Base-by-base conservation (phyloP, 192 early-diverging fungal species). In the Pecoramyces ruminantium region DNA sequence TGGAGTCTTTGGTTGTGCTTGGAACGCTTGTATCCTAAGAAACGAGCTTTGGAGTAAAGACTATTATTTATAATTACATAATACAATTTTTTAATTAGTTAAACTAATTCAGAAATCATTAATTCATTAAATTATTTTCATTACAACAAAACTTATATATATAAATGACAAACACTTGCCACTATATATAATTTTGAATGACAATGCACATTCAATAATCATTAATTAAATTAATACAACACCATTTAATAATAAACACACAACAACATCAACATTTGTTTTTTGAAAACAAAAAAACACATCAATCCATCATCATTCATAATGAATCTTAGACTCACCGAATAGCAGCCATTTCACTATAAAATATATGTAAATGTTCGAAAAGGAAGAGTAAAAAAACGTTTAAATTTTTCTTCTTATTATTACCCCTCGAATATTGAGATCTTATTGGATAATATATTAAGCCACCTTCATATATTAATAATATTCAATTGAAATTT, bases 1-100 rank as follows among this genome's bases (percentile, higher is more conserved):
- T 94, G 91, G 85, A 93, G 92, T 86, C 92, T 90, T 87, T 95
- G 92, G 90, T 91, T 95, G 86, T 92, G 93, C 93, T 95, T 96
- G 79, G 93, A 88, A 85, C 96, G 95, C 88, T 93, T 92, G 93
- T 89, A 97, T 82, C 97, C 96, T 86, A 98, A 93, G 88, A 98
- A 91, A 85, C 95, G 93, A 86, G 93, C 98, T 91, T 97, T 97
- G 87, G 93, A 92, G 93, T 98, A 98, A 85, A 98, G 94, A 91
- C 98, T 99, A 51, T 34, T 34, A 34, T 34, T 6, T 34, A 34
- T 34, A 34, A 6, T 34, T 34, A 34, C n/a, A n/a, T n/a, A n/a
- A n/a, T n/a, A n/a, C n/a, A n/a, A n/a, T n/a, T n/a, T n/a, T n/a
- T n/a, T n/a, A n/a, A n/a, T n/a, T n/a, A n/a, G n/a, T n/a, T n/a